Base-by-base conservation (phyloP, 345 rosid species). In the Melastoma malabathricum region DNA sequence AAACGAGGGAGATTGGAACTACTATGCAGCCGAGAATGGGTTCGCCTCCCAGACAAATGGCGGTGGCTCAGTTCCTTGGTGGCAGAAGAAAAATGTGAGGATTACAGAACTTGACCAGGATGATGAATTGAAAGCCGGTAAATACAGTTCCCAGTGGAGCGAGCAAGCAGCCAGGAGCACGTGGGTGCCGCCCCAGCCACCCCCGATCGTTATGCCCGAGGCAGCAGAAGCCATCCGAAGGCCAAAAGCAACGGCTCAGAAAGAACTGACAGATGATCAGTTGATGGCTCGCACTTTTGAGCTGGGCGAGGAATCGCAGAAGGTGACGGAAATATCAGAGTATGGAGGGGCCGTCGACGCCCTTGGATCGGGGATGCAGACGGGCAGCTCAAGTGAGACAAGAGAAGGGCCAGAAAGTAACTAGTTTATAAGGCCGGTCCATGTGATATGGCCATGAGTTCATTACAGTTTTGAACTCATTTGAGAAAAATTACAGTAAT, bases 111-210 rank as follows among this genome's bases (percentile, higher is more conserved):
- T 84, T 5, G 90, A 74, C 22, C 80, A 67, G 46, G 84, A 78
- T 47, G 79, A 80, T 60, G 62, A 79, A 55, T 23, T 3, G 64
- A 74, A 54, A 52, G 48, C 58, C 15, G 71, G 51, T 54, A 17
- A 68, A 55, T 64, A 59, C 52, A 74, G 70, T 51, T 65, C 56
- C 15, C 75, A 50, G 61, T 67, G 71, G 61, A 59, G 43, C 48
- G 86, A 68, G 54, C 82, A 60, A 54, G 76, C 79, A 49, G 68
- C 73, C 59, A 84, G 67, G 64, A 81, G 83, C 15, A 31, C 96
- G 13, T 84, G 98, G 98, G 96, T 84, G 59, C 98, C 98, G 43
- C 98, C 98, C 25, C 95, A 71, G 66, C 84, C 95, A 46, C 96
- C 96, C 14, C 95, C 98, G 57, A 84, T 92, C 52, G 95, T 68